Evolutionary conservation across 768 basidiomycete species (phyloP), one percentile per base, ranked within the genome.

Genomic region (Flagelloscypha sp.): DNA sequence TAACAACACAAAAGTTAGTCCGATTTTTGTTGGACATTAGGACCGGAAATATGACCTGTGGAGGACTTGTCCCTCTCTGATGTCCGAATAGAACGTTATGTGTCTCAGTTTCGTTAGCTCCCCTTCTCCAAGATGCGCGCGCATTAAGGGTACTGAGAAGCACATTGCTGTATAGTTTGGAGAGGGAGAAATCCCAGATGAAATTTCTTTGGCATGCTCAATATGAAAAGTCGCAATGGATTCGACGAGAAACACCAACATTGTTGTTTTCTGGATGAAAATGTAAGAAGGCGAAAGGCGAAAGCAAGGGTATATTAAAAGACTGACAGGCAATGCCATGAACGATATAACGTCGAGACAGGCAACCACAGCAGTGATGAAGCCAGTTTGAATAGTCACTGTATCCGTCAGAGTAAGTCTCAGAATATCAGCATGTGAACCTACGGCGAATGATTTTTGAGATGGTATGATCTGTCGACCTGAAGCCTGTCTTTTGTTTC

Each of bases 401-500:
- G 42, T 7, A 8, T 17, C 10, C 18, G 3, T 19, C 21, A 24
- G 19, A 7, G 47, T 41, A 24, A 42, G 35, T 41, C 34, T 31
- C 11, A 35, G 29, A 21, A 8, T 7, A 11, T 15, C 13, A n/a
- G 12, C 22, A 33, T 9, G 16, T 11, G 18, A 21, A 36, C 49
- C 7, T 36, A 59, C 59, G 48, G 35, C 55, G 48, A 17, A 58
- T 57, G 18, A 59, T 59, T 42, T 53, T 53, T 27, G 54, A 50
- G 36, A 59, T 55, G 3, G 53, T 55, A 33, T 56, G 46, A 35
- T 66, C 64, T 0, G 61, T 65, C 7, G 45, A 46, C 18, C 42
- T 47, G 27, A 63, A 55, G 3, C 63, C 63, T 0, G 63, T 62
- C 41, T 53, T 58, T 20, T 59, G 42, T 30, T 49, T 54, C 2